A percentile compares a stretch with the other conserved stretches of the same genome.
Evolutionary conservation across 805 yeast species (phyloP).

Genomic region (Candida maesae): DNA sequence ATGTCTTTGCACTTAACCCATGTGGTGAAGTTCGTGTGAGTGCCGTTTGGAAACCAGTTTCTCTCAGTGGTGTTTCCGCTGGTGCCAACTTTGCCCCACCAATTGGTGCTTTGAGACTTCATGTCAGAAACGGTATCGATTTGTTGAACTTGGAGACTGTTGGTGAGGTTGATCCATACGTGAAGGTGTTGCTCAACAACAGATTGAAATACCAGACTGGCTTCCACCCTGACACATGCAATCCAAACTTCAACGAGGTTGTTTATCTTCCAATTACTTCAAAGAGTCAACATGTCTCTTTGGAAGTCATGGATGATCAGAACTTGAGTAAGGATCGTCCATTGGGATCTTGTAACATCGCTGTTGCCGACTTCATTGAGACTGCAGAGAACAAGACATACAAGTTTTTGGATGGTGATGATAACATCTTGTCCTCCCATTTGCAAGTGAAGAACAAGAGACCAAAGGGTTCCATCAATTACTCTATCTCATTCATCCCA

Average conservation of each 20-base stretch:
- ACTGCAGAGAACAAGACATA: slow-evolving; percentile 44
- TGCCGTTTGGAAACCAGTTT: slow-evolving; percentile 70
- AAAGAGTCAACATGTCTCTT: slow-evolving; percentile 52
- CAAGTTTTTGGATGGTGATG: slow-evolving; percentile 48
- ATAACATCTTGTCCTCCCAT: slow-evolving; percentile 37
- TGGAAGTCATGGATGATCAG: slow-evolving; percentile 68
- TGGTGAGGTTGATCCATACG: slow-evolving; percentile 76
- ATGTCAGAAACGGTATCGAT: slow-evolving; percentile 49
- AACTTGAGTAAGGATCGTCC: slow-evolving; percentile 57
- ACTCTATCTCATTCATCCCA: slow-evolving; percentile 64
- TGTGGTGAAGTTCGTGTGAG: slow-evolving; percentile 51
- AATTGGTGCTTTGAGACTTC: slow-evolving; percentile 62
- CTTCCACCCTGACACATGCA: slow-evolving; percentile 47
- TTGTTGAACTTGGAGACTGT: slow-evolving; percentile 57
- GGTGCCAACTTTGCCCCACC: slow-evolving; percentile 52
- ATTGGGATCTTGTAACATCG: slow-evolving; percentile 54
- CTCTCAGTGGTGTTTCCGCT: slow-evolving; percentile 46
- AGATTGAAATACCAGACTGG: slow-evolving; percentile 52
- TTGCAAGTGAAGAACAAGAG: slow-evolving; percentile 33
- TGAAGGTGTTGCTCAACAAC: slow-evolving; percentile 55
- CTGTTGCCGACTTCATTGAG: slow-evolving; percentile 46
- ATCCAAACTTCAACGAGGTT: slow-evolving; percentile 59
- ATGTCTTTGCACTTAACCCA: slow-evolving; percentile 47
- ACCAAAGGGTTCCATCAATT: slow-evolving; percentile 48
- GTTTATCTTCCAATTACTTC: slow-evolving; percentile 58